phyloP scores from a whole-genome alignment of 139 green algal genomes.

The Picochlorum sp. region DNA sequence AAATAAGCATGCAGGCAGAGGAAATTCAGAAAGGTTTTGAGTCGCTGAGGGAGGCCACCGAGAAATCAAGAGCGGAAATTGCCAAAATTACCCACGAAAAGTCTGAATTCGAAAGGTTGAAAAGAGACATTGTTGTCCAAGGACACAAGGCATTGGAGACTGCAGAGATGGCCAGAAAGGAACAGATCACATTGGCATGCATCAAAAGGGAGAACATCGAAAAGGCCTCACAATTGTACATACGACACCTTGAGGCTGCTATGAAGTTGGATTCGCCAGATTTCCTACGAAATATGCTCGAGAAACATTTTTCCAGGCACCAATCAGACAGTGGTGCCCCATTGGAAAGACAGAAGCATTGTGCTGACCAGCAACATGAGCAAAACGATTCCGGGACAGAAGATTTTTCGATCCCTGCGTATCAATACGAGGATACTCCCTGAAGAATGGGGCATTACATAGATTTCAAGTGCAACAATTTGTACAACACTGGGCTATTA shows the following conservation, averaged over 20 bases:
- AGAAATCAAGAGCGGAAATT: too few species aligned
- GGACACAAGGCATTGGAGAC: constrained; percentile 8
- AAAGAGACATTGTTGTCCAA: constrained; percentile 3
- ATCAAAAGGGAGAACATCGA: background rate
- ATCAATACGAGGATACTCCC: background rate
- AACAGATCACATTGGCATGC: constrained; percentile 8
- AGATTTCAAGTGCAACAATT: background rate
- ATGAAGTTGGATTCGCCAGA: background rate
- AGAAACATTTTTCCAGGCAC: background rate
- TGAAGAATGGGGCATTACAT: background rate
- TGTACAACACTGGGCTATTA: background rate
- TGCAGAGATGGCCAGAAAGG: constrained; percentile 5
- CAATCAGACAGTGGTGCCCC: background rate
- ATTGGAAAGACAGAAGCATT: background rate
- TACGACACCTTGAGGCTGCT: constrained; percentile 10
- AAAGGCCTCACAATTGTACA: background rate
- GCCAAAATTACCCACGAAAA: too few species aligned
- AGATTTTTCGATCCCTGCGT: background rate
- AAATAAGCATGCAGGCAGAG: too few species aligned
- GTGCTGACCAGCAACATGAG: background rate
- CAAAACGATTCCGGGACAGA: background rate
- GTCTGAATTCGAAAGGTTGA: background rate
- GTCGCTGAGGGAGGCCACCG: too few species aligned
- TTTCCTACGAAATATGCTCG: background rate
- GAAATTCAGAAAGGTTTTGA: too few species aligned